Evolutionary conservation across 345 rosid genomes (phyloP).

Genomic region (Eutrema japonicum): DNA sequence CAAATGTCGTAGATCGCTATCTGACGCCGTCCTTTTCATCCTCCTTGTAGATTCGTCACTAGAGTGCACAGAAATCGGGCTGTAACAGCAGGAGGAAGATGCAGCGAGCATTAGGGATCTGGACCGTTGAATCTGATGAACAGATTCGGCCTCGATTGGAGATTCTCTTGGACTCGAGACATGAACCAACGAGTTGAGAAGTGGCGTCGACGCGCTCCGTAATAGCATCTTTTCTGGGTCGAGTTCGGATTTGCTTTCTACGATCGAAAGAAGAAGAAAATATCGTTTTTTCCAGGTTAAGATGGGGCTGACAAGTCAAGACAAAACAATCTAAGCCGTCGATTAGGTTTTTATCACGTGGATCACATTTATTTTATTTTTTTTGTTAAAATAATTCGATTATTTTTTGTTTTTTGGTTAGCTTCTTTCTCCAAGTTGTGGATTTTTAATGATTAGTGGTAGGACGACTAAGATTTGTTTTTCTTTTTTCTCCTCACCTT

Average conservation of each 20-base stretch:
- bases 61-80: slow-evolving; percentile 44
- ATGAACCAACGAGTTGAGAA: slow-evolving; percentile 62
- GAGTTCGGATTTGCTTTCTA: background rate
- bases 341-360: slow-evolving; percentile 32
- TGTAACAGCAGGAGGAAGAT: slow-evolving; percentile 46
- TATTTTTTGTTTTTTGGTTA: background rate
- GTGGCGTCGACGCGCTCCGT: slow-evolving; percentile 77
- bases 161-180: slow-evolving; percentile 50
- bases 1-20: slow-evolving; percentile 55
- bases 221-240: slow-evolving; percentile 55
- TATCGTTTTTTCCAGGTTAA: background rate
- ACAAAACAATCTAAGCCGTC: slow-evolving; percentile 31
- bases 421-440: slow-evolving; percentile 20
- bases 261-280: slow-evolving; percentile 14
- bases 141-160: slow-evolving; percentile 51
- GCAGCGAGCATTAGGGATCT: slow-evolving; percentile 46
- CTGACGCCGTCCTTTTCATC: slow-evolving; percentile 61
- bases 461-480: too few relatives aligned
- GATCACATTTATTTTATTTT: background rate
- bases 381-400: background rate
- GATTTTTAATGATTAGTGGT: too few relatives aligned
- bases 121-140: slow-evolving; percentile 44
- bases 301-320: slow-evolving; percentile 14
- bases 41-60: slow-evolving; percentile 40
- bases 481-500: too few relatives aligned